These are phyloP conservation scores for Salix udensis DNA, from an alignment of 345 rosid genomes.

Conservation along the genomic window DNA sequence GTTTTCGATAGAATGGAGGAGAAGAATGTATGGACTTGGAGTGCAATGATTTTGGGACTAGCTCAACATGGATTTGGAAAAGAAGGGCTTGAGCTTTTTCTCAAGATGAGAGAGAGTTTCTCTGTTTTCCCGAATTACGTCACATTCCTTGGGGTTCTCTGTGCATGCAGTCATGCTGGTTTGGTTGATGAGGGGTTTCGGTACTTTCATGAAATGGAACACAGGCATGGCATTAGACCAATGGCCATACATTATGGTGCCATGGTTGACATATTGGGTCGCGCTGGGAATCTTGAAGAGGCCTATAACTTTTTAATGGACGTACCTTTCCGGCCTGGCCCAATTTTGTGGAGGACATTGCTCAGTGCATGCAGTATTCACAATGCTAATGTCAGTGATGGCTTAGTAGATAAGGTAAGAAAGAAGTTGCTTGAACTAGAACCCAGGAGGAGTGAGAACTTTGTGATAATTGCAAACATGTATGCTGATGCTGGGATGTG, in stretches of 20 bases:
- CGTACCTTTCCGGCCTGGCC: constrained; percentile 56
- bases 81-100: constrained; percentile 56
- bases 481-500: constrained; percentile 78
- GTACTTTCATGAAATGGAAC: constrained; percentile 66
- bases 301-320: constrained; percentile 49
- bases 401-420: constrained; percentile 46
- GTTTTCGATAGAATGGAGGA: constrained; percentile 51
- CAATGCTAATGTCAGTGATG: constrained; percentile 33
- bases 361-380: constrained; percentile 61
- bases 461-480: constrained; percentile 70
- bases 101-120: constrained; percentile 40
- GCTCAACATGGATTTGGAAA: constrained; percentile 72
- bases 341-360: constrained; percentile 67
- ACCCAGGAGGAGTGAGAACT: constrained; percentile 69
- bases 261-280: constrained; percentile 68
- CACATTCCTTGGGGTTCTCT: constrained; percentile 81
- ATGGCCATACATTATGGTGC: constrained; percentile 68
- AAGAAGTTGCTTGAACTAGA: constrained; percentile 62
- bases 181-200: constrained; percentile 63
- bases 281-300: constrained; percentile 66
- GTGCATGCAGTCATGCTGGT: constrained; percentile 77
- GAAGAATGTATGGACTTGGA: constrained; percentile 86
- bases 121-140: constrained; percentile 60
- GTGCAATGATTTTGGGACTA: constrained; percentile 83
- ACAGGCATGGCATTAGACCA: constrained; percentile 59